Evolutionary conservation across 257 asterid species (phyloP), one percentile per base, ranked within the genome.

Genomic region (Solanum tacnaense): DNA sequence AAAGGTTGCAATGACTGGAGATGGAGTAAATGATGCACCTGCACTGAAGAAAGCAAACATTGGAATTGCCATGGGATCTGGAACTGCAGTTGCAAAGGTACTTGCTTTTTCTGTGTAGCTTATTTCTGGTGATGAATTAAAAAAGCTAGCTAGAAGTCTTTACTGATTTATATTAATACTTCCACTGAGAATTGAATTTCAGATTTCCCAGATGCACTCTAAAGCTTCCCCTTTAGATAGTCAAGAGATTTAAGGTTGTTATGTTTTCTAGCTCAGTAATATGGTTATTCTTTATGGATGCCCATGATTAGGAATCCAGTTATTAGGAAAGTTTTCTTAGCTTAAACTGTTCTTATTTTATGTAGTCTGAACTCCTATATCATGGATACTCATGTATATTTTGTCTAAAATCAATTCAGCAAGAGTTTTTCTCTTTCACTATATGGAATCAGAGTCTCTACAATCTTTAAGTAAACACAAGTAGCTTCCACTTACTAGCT

Each of bases 1-100:
- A 79, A 94, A 97, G 99, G 99, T 97, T 90, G 99, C 99, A 72
- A 97, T 97, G 99, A 97, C 99, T 90, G 99, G 99, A 86, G 99
- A 97, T 91, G 99, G 99, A 92, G 99, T 97, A 89, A 97, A 97
- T 87, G 99, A 97, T 92, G 99, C 99, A 89, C 99, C 99, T 90
- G 99, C 99, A 49, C 89, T 97, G 85, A 97, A 95, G 94, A 97
- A 96, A 92, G 99, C 99, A 23, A 94, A 97, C 90, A 97, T 97
- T 56, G 99, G 99, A 84, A 92, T 97, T 92, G 98, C 99, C 92
- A 97, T 97, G 99, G 99, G 99, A 88, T 96, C 99, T 36, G 99
- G 99, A 93, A 97, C 99, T 89, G 99, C 99, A 44, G 99, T 97
- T 89, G 98, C 99, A 5, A 97, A 97, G 99, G 99, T 97, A 90